These are phyloP conservation scores for Fraxinus nigra DNA, from an alignment of 305 asterid genomes.

Conservation along the genomic window DNA sequence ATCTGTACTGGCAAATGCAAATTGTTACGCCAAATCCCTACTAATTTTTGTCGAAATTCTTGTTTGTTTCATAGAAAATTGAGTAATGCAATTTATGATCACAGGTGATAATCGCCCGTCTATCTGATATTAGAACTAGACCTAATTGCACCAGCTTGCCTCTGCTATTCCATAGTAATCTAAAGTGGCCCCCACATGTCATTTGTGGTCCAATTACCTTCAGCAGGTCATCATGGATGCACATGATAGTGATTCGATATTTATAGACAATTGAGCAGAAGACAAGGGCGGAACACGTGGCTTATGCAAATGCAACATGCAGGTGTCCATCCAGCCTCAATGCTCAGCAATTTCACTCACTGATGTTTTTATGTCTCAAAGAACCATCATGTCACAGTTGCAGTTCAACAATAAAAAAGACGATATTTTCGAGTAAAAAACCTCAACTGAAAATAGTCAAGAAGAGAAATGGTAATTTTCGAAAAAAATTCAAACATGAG, in stretches of 20 bases:
- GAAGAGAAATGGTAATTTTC: too few species aligned
- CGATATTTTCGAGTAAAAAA: too few species aligned
- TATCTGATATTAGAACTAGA: too few species aligned
- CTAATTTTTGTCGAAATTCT: not conserved
- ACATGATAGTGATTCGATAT: not conserved
- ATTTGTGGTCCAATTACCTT: not conserved
- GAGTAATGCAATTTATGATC: too few species aligned
- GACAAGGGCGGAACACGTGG: not conserved
- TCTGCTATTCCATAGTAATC: not conserved
- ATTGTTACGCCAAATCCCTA: not conserved
- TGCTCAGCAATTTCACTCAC: not conserved
- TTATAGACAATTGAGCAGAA: not conserved
- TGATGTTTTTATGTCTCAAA: not conserved
- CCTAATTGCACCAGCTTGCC: not conserved
- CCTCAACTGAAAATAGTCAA: too few species aligned
- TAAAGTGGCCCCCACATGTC: not conserved
- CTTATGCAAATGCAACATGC: not conserved
- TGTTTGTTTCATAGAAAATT: too few species aligned
- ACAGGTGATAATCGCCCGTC: not conserved
- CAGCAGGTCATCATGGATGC: not conserved
- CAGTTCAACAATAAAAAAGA: not conserved
- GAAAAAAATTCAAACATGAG: too few species aligned
- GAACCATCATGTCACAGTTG: not conserved
- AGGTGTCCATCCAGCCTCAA: not conserved
- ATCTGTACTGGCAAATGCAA: not conserved